Base-by-base conservation (phyloP, 31 red algal species). In the Odonthalia washingtoniensis region DNA sequence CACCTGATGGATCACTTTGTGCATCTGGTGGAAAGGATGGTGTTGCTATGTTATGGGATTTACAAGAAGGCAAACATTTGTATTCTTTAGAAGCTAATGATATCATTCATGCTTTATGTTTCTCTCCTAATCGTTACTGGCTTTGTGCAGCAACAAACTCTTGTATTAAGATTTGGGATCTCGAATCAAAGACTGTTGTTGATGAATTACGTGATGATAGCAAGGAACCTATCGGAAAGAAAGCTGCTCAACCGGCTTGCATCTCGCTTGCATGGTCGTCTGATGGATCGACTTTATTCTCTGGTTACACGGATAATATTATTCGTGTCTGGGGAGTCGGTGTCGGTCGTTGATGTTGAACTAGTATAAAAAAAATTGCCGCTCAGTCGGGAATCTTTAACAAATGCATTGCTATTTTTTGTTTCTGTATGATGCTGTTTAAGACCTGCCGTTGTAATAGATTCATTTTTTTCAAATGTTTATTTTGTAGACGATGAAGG, bases 81-180 rank as follows among this genome's bases (percentile, higher is more conserved):
- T 96, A 99, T 65, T 95, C 95, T 31, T 82, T 99, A 6, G 95
- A 99, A 73, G 98, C 94, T 3, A 97, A 95, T 80, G 98, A 99
- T 70, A n/a, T n/a, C n/a, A n/a, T n/a, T n/a, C n/a, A n/a, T n/a
- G n/a, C n/a, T n/a, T n/a, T n/a, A n/a, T n/a, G 98, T 86, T 99
- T 99, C 95, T 99, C 98, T 24, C 98, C 98, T 63, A 97, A 95
- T 72, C 86, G 98, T 32, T 99, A 99, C 87, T 99, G 98, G 98
- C 95, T 99, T 67, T 97, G 94, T 81, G 95, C 98, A 43, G 98
- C 98, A 31, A 99, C 98, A 34, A 93, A 95, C 85, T 89, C 89
- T 43, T 95, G 91, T 62, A 91, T 99, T 46, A 97, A 97, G 89
- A 97, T 99, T 68, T 99, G 98, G 98, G 98, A 99, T 82, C 81